These are phyloP conservation scores for Euryodendron excelsum DNA, from an alignment of 148 eudicot species.

Conservation along the genomic window DNA sequence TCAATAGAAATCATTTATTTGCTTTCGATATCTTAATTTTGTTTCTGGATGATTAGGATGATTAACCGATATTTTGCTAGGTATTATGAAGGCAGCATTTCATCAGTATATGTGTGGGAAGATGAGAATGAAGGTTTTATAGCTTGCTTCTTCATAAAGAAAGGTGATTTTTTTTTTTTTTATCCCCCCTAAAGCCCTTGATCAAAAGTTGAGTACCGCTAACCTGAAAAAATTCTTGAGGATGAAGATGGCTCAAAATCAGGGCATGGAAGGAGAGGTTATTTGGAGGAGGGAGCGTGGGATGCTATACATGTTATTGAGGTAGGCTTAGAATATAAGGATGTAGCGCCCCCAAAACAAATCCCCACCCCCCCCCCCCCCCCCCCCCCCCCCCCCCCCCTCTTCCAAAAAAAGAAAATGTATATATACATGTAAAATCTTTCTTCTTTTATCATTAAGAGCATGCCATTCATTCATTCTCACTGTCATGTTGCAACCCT, in stretches of 20 bases:
- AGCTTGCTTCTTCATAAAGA: constrained; percentile 92
- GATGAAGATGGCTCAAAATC: constrained; percentile 75
- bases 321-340: constrained; percentile 37
- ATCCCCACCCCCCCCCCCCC: background rate
- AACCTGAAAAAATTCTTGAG: constrained; percentile 18
- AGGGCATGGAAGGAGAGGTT: constrained; percentile 91
- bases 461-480: background rate
- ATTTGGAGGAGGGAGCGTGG: constrained; percentile 93
- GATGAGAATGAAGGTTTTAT: constrained; percentile 86
- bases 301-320: constrained; percentile 98
- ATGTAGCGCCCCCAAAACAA: too few relatives aligned
- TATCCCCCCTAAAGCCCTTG: background rate
- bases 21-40: background rate
- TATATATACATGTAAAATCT: too few relatives aligned
- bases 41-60: constrained; percentile 7
- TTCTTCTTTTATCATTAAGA: background rate
- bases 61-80: constrained; percentile 46
- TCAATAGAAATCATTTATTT: background rate
- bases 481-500: background rate
- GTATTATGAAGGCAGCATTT: constrained; percentile 98
- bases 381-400: too few relatives aligned
- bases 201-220: background rate
- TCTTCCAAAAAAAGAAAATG: too few relatives aligned
- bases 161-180: constrained; percentile 44
- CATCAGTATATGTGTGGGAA: constrained; percentile 97